These are phyloP conservation scores for Nicotiana undulata DNA, from an alignment of 257 asterid species.

Conservation along the genomic window DNA sequence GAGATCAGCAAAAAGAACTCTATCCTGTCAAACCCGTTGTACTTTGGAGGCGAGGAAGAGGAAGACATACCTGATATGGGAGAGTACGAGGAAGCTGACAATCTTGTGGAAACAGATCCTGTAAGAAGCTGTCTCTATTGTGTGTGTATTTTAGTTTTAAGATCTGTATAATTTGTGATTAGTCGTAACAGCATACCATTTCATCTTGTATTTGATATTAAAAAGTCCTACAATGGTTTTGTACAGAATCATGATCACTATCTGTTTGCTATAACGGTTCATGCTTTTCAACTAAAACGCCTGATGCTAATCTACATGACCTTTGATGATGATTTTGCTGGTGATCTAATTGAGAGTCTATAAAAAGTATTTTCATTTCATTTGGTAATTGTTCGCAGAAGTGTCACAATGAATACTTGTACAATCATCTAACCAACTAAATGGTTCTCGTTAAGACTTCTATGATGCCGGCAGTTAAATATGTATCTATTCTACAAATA, in stretches of 20 bases:
- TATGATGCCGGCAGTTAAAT: not conserved
- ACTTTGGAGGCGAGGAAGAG: conserved; percentile 89
- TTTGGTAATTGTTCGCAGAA: not conserved
- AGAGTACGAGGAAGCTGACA: conserved; percentile 77
- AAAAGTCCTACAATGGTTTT: not conserved
- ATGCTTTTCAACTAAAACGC: not conserved
- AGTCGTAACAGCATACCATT: not conserved
- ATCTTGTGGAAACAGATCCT: conserved; percentile 76
- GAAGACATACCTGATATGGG: conserved; percentile 93
- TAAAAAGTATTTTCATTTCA: not conserved
- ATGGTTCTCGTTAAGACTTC: not conserved
- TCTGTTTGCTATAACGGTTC: not conserved
- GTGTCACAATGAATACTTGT: not conserved
- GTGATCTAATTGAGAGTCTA: not conserved
- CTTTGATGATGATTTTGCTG: not conserved
- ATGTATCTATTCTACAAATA: not conserved
- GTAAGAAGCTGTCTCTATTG: conserved; percentile 36
- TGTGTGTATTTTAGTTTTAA: not conserved
- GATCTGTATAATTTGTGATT: not conserved
- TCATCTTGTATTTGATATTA: not conserved
- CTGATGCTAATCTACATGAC: not conserved
- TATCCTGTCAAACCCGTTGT: conserved; percentile 64
- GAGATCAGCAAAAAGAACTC: conserved; percentile 66
- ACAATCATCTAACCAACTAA: not conserved
- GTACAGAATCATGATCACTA: not conserved